Evolutionary conservation across 257 asterid genomes (phyloP).

Genomic region (Rehmannia glutinosa): DNA sequence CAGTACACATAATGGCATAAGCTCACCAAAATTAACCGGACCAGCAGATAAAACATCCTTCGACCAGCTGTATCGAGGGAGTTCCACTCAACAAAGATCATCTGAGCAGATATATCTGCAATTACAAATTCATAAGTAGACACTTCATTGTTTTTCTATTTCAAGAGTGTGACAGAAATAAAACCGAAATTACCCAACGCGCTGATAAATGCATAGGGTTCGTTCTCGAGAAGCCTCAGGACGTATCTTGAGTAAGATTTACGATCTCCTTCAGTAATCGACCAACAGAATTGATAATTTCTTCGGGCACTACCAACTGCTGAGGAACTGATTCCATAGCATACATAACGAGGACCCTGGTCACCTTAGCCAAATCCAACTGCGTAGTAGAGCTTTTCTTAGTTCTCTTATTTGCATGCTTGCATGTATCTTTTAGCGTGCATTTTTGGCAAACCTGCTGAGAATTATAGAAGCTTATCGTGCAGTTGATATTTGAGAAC

Average conservation of each 20-base stretch:
- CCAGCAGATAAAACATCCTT: too few species aligned
- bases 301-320: slow-evolving; percentile 56
- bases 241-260: slow-evolving; percentile 41
- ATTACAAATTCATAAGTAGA: too few species aligned
- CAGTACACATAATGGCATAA: too few species aligned
- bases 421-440: slow-evolving; percentile 52
- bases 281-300: slow-evolving; percentile 45
- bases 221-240: slow-evolving; percentile 14
- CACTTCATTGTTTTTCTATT: too few species aligned
- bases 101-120: too few species aligned
- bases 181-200: too few species aligned
- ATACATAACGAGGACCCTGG: slow-evolving; percentile 47
- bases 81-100: too few species aligned
- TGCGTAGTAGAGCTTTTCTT: slow-evolving; percentile 18
- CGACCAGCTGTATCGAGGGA: too few species aligned
- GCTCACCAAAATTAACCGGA: too few species aligned
- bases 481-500: too few species aligned
- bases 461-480: not conserved
- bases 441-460: slow-evolving; percentile 76
- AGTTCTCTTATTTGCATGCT: slow-evolving; percentile 35
- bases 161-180: not conserved
- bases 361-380: slow-evolving; percentile 42
- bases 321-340: slow-evolving; percentile 62
- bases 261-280: slow-evolving; percentile 54
- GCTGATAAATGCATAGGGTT: too few species aligned